A percentile compares a stretch with the other conserved stretches of the same genome.
Evolutionary conservation across 2,329 filamentous ascomycete genomes (phyloP).

Genomic region (Trichoderma asperellum): DNA sequence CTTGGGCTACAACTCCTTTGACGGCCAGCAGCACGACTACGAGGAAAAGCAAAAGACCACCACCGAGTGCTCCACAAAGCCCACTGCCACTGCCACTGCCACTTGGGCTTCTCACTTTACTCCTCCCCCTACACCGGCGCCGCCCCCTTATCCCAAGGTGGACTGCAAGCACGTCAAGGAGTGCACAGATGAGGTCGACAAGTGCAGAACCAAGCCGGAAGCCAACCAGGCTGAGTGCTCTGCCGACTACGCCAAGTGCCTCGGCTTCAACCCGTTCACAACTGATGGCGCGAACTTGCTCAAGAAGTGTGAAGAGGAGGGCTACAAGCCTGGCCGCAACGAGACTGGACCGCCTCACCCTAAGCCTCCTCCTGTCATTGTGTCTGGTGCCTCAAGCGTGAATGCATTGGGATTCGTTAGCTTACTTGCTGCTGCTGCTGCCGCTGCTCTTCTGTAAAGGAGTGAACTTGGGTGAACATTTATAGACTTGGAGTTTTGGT

Average conservation of each 20-base stretch:
- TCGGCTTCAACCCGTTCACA: constrained; percentile 16
- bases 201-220: neutral
- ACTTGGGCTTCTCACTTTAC: neutral
- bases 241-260: constrained; percentile 9
- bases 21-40: neutral
- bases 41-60: neutral
- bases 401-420: constrained; percentile 32
- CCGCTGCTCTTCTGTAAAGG: constrained; percentile 35
- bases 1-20: constrained; percentile 24
- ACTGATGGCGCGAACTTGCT: neutral
- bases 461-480: neutral
- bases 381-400: constrained; percentile 34
- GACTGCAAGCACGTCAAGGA: constrained; percentile 9
- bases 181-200: neutral
- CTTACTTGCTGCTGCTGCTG: constrained; percentile 35
- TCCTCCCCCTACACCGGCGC: neutral
- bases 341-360: constrained; percentile 9
- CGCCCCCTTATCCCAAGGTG: neutral
- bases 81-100: neutral
- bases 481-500: neutral
- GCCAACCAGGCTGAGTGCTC: constrained; percentile 13
- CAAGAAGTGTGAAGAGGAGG: neutral
- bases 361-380: constrained; percentile 23
- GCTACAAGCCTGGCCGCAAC: neutral
- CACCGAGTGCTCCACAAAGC: constrained; percentile 2